Base-by-base conservation (phyloP, 2,329 filamentous ascomycete genomes). In the Fusarium sp. region DNA sequence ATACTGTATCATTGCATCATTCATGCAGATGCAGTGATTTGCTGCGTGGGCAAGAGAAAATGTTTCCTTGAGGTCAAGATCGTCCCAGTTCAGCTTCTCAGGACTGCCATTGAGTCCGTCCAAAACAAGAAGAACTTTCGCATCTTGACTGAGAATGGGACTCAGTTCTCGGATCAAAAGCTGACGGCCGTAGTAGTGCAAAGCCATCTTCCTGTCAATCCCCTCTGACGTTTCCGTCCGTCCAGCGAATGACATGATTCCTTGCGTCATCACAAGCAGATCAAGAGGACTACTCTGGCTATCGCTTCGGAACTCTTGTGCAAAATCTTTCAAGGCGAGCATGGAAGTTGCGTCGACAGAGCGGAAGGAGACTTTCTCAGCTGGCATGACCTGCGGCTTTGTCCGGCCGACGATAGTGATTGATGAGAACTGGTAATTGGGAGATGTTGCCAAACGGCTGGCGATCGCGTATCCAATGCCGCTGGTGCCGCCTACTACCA, bases 151-250 rank as follows among this genome's bases (percentile, higher is more conserved):
- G 35, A 86, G 67, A 0, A 78, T 75, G 0, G 85, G 83, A 0
- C 81, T 68, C 5, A 87, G 78, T 33, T 84, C 82, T n/a, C 78
- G 72, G 38, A 85, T 81, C 32, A 87, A 81, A 0, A 84, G 81
- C 68, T 86, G 84, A 15, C 81, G 82, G 8, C 84, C 81, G 69
- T 86, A 87, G 68, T 83, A 86, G 61, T 85, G 83, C 19, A 86
- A 75, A 0, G 81, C 81, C 78, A 86, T 82, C 67, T 86, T 86
- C 44, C 78, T 77, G 53, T 86, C 83, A 28, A 86, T 81, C 1
- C 83, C 84, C 72, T 87, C 85, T 2, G 80, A 32, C 2, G 85
- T 85, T 72, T 86, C 83, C 2, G 77, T 79, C 21, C 82, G 71
- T 2, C 82, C 82, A 8, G 76, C 77, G 16, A 79, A 73, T 0